Percentiles rank a stretch among this genome's conserved stretches.
Conservation (phyloP, 1,139 yeast species). For the Diutina siamensis region DNA sequence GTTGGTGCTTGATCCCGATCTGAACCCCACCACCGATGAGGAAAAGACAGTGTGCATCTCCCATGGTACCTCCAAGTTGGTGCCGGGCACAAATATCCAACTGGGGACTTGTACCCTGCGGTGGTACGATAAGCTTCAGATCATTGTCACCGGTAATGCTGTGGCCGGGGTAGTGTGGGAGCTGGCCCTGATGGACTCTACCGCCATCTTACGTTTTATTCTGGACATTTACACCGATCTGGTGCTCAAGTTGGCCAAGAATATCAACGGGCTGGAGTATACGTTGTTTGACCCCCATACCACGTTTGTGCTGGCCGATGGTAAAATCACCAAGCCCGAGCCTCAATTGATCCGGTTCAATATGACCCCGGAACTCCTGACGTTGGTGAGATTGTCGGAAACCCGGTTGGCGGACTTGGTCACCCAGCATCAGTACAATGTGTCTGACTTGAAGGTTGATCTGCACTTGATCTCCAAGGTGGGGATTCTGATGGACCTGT, state of each 20-base stretch:
- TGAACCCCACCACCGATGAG: conserved; percentile 39
- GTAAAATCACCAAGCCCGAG: conserved; percentile 29
- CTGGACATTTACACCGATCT: conserved; percentile 71
- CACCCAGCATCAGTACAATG: conserved; percentile 53
- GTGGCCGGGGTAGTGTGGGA: conserved; percentile 72
- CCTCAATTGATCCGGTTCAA: conserved; percentile 34
- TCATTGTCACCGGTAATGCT: conserved; percentile 56
- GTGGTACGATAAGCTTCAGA: conserved; percentile 70
- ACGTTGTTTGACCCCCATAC: conserved; percentile 42
- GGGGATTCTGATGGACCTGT: conserved; percentile 50
- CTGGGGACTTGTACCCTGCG: conserved; percentile 67
- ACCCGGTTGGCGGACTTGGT: conserved; percentile 67
- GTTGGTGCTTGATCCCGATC: conserved; percentile 46
- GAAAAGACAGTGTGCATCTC: conserved; percentile 40
- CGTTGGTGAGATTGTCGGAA: conserved; percentile 56
- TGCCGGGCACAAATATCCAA: conserved; percentile 45
- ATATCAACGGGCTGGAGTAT: conserved; percentile 60
- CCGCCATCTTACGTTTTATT: conserved; percentile 60
- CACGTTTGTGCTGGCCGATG: conserved; percentile 26
- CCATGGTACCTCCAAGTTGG: conserved; percentile 53
- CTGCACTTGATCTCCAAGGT: conserved; percentile 37
- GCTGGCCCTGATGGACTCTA: conserved; percentile 69
- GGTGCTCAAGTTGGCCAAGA: conserved; percentile 56
- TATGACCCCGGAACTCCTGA: conserved; percentile 33
- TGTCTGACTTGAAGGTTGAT: conserved; percentile 29